These are phyloP conservation scores for Saccharomycopsis schoenii DNA, from an alignment of 805 yeast genomes.

Conservation along the genomic window DNA sequence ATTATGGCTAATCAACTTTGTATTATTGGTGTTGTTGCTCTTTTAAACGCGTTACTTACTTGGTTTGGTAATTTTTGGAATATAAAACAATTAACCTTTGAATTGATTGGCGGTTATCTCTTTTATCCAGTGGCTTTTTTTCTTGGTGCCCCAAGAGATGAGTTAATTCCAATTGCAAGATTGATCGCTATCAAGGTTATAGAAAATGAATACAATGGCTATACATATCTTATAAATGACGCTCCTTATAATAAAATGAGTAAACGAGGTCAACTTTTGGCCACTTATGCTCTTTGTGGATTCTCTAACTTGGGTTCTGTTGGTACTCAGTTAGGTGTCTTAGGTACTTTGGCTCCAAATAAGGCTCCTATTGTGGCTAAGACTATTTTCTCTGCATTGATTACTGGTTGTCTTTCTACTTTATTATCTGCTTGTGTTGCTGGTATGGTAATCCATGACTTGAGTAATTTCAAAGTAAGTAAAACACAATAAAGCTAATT, in stretches of 20 bases:
- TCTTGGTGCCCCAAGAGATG: conserved; percentile 45
- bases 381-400: conserved; percentile 38
- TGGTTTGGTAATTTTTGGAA: conserved; percentile 61
- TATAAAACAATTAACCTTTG: conserved; percentile 40
- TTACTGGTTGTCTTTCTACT: conserved; percentile 46
- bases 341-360: conserved; percentile 44
- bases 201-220: conserved; percentile 55
- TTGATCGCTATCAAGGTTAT: conserved; percentile 48
- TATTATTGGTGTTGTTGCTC: conserved; percentile 50
- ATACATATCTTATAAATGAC: conserved; percentile 29
- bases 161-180: conserved; percentile 39
- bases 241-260: conserved; percentile 39
- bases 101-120: conserved; percentile 46
- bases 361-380: conserved; percentile 38
- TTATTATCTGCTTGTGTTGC: conserved; percentile 49
- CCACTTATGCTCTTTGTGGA: conserved; percentile 55
- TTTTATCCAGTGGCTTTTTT: conserved; percentile 53
- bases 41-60: conserved; percentile 43
- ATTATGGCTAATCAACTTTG: conserved; percentile 50
- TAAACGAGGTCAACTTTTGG: conserved; percentile 42
- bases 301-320: conserved; percentile 54
- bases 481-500: neutral
- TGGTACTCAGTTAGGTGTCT: conserved; percentile 53
- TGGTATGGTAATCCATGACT: conserved; percentile 51
- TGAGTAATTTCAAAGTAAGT: conserved; percentile 21